Conservation (phyloP, 306 rosid genomes). For the apple (Malus domestica) region ASM211411v1 NC_041803.1:9294501-9295000, state of each 20-base stretch:
- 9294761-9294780: constrained; percentile 48
- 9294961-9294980: not conserved
- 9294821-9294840: constrained; percentile 98
- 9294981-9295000: not conserved
- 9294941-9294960: not conserved
- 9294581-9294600: constrained; percentile 77
- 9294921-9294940: not conserved
- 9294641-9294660: constrained; percentile 92
- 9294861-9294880: constrained; percentile 91
- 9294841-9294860: constrained; percentile 98
- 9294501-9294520: not conserved
- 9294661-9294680: constrained; percentile 49
- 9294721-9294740: constrained; percentile 18
- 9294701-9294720: constrained; percentile 2
- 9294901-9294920: constrained; percentile 68
- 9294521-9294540: not conserved
- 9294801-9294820: constrained; percentile 98
- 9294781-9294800: constrained; percentile 97
- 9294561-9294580: constrained; percentile 95
- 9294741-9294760: not conserved
- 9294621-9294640: constrained; percentile 90
- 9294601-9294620: constrained; percentile 76
- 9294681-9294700: constrained; percentile 2
- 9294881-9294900: constrained; percentile 83
- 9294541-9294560: constrained; percentile 83